These are phyloP conservation scores for Blastobotrys arbuscula DNA, from an alignment of 1,139 yeast genomes.

Conservation along the genomic window DNA sequence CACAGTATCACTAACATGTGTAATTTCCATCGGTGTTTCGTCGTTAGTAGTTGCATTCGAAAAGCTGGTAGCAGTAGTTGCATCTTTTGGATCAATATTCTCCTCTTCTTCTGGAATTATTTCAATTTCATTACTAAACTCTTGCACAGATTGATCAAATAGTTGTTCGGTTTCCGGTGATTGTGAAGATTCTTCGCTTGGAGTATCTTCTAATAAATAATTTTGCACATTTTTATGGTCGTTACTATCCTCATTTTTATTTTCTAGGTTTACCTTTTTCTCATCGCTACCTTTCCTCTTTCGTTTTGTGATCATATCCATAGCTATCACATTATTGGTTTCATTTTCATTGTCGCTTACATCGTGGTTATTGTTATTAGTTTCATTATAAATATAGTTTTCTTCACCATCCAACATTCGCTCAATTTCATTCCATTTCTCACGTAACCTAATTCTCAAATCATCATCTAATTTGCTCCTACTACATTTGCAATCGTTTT, in stretches of 20 bases:
- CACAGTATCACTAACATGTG: not conserved
- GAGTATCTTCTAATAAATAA: not conserved
- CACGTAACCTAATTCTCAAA: not conserved
- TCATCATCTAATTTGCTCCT: not conserved
- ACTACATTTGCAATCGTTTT: not conserved
- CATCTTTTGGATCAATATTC: not conserved
- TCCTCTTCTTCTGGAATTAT: slow-evolving; percentile 10
- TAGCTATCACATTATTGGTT: not conserved
- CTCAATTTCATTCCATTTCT: slow-evolving; percentile 11
- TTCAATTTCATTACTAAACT: not conserved
- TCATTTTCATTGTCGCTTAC: not conserved
- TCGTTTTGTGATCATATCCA: slow-evolving; percentile 6
- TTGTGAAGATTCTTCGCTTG: not conserved
- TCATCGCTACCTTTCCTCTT: slow-evolving; percentile 10
- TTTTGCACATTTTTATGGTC: not conserved
- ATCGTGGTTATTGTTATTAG: too few species aligned
- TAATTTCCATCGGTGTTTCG: not conserved
- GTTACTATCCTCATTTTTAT: not conserved
- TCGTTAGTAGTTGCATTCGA: too few species aligned
- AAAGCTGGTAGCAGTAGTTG: not conserved
- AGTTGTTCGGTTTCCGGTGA: not conserved
- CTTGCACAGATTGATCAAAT: not conserved
- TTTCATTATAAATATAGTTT: too few species aligned
- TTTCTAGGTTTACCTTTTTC: not conserved
- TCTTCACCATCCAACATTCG: slow-evolving; percentile 1